Evolutionary conservation across 139 green algal species (phyloP), one percentile per base, ranked within the genome.

Genomic region (Chlamydomonas schloesseri): DNA sequence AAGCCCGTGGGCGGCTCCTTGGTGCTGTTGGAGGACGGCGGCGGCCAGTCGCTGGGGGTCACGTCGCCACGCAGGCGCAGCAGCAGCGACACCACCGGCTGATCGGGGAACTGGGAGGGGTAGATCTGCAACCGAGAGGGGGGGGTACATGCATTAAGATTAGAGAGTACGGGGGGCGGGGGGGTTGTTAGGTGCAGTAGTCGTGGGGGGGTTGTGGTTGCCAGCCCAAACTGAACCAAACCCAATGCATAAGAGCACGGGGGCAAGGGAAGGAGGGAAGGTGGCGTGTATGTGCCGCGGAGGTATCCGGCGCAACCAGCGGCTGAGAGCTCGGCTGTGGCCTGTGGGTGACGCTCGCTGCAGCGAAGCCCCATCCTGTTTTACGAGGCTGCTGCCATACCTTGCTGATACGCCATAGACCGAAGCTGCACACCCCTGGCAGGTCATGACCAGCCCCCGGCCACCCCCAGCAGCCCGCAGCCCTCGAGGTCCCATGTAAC

Each of bases 91-190:
- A 74, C 47, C 23, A 55, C 60, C 0, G 65, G 72, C 34, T 73
- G 83, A 47, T 82, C 83, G 42, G 83, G 78, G 78, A 84, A 84
- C 4, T 74, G 78, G 15, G 29, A 36, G 78, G 78, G 78, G 78
- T 84, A 74, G 62, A 84, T 74, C 78, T 84, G 76, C 15, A 26
- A n/a, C n/a, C n/a, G n/a, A n/a, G 36, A 37, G 11, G 29, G 2
- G 6, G 75, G 33, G 53, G 31, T 17, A n/a, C 17, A 65, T 4
- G 20, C n/a, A n/a, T n/a, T n/a, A n/a, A n/a, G n/a, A n/a, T n/a
- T n/a, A n/a, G n/a, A n/a, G n/a, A n/a, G n/a, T n/a, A n/a, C n/a
- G 57, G 4, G 17, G 57, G 57, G 20, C 57, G 4, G 57, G 57
- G 50, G 33, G 23, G 57, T 15, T 21, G 33, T 33, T 34, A 36